Evolutionary conservation across 176 grass and related monocot species (phyloP), one percentile per base, ranked within the genome.

Genomic region (Tuctoria greenei): DNA sequence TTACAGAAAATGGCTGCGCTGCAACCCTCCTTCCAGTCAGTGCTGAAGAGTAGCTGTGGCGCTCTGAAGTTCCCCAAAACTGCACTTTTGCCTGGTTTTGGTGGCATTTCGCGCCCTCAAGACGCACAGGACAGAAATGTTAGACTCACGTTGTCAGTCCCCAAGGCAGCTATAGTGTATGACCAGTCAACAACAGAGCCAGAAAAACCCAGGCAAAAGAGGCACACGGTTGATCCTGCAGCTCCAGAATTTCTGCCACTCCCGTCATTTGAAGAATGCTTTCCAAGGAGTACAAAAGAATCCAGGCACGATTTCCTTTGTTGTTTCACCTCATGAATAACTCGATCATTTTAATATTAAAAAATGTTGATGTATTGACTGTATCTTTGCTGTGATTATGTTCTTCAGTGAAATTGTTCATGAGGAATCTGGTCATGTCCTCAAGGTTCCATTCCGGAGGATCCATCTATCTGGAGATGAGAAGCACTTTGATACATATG

Each of bases 211-310:
- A 88, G 77, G 77, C 73, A 87, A 64, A 88, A 49, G 40, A 98
- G 90, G 66, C 79, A 92, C 39, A 98, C 91, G 4, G 72, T 98
- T 28, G 84, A 98, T 80, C 89, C 89, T 46, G 1, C 84, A 61
- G 82, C 83, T 66, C 95, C 95, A 35, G 87, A 98, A 39, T 98
- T 98, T 90, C 87, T 98, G 66, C 91, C 95, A 2, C 87, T 98
- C 66, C 95, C 95, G 41, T 87, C 95, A 20, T 98, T 98, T 80
- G 87, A 98, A 61, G 84, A 95, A 65, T 98, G 95, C 76, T 98
- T 94, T 58, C 95, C 95, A 10, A 86, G 88, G 64, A 98, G 95
- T 59, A 98, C 91, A 18, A 98, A 98, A 72, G 95, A 98, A 80
- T 80, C 7, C 70, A 98, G 79, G 91, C 72, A 98, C 10, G 69